phyloP scores from a whole-genome alignment of 768 basidiomycete species.

The Solioccasus polychromus region DNA sequence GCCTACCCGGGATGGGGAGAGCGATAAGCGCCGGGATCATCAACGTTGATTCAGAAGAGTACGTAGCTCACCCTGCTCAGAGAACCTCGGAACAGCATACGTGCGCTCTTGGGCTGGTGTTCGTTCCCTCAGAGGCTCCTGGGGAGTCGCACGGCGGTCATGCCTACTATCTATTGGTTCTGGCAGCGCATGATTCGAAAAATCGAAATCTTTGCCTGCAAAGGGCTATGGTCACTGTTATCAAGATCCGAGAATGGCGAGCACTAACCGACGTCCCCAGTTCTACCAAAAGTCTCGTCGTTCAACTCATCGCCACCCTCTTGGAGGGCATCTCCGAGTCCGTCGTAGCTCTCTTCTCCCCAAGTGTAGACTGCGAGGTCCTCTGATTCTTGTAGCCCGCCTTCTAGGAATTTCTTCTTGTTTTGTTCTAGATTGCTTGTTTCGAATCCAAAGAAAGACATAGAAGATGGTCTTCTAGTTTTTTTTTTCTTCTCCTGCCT shows the following conservation, averaged over 20 bases:
- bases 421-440: slow-evolving; percentile 60
- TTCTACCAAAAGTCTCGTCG: slow-evolving; percentile 91
- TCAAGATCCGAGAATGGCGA: slow-evolving; percentile 12
- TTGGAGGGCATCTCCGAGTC: slow-evolving; percentile 80
- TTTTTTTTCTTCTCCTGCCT: slow-evolving; percentile 19
- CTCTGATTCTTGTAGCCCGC: slow-evolving; percentile 56
- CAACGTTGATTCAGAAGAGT: slow-evolving; percentile 4
- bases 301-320: slow-evolving; percentile 93
- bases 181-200: slow-evolving; percentile 47
- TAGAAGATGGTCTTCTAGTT: slow-evolving; percentile 23
- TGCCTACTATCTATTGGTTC: slow-evolving; percentile 13
- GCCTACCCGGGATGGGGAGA: slow-evolving; percentile 14
- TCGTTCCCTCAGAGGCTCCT: slow-evolving; percentile 24
- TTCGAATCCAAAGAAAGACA: slow-evolving; percentile 87
- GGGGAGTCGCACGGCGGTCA: slow-evolving; percentile 20
- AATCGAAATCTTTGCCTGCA: slow-evolving; percentile 91
- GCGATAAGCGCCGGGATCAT: slow-evolving; percentile 9
- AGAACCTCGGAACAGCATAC: slow-evolving; percentile 11
- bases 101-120: slow-evolving; percentile 29
- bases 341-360: slow-evolving; percentile 89
- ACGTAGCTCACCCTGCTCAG: slow-evolving; percentile 30
- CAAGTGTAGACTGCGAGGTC: slow-evolving; percentile 90
- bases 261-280: slow-evolving; percentile 67
- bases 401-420: slow-evolving; percentile 52
- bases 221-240: slow-evolving; percentile 2